Base-by-base conservation (phyloP, 2,329 filamentous ascomycete genomes). In the Ophiosphaerella korrae region DNA sequence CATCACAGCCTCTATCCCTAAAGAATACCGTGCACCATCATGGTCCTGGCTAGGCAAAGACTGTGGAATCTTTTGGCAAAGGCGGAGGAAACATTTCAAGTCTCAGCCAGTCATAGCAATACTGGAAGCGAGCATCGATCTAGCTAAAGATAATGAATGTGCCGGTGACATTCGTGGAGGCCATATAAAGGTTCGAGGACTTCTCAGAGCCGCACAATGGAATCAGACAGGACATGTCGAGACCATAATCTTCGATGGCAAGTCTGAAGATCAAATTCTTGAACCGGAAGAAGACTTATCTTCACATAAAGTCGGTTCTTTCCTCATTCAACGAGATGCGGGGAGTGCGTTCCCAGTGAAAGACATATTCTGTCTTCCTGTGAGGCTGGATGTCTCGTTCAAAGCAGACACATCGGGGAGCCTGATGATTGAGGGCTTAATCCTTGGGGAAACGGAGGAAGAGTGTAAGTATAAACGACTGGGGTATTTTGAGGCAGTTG, bases 11-110 rank as follows among this genome's bases (percentile, higher is more conserved):
- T 41, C 46, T 4, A 13, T 37, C 11, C 32, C 39, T 9, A 12
- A 24, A 29, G 14, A 21, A 9, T 43, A 48, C 14, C 39, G 46
- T 23, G 46, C 46, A 32, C 46, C 46, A 1, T 43, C 46, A 6
- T 48, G 46, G 46, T 48, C 46, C 13, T 43, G 46, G 46, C 8
- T 48, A 16, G 11, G 16, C 21, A 47, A 47, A 38, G 39, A 48
- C 16, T 33, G 39, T 9, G 37, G 32, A 5, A 48, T 48, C 14
- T 36, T 29, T 14, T 39, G 43, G 37, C 18, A 39, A 12, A 41
- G 12, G n/a, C 29, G 11, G 11, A 16, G 7, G 29, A 29, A 6
- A 11, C 29, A 12, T n/a, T n/a, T 38, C 9, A 32, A 34, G 11
- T 24, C 24, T 18, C 34, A n/a, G 11, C 2, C 18, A 3, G 31